Base-by-base conservation (phyloP, 768 basidiomycete genomes). In the Leucocoprinus sp. region DNA sequence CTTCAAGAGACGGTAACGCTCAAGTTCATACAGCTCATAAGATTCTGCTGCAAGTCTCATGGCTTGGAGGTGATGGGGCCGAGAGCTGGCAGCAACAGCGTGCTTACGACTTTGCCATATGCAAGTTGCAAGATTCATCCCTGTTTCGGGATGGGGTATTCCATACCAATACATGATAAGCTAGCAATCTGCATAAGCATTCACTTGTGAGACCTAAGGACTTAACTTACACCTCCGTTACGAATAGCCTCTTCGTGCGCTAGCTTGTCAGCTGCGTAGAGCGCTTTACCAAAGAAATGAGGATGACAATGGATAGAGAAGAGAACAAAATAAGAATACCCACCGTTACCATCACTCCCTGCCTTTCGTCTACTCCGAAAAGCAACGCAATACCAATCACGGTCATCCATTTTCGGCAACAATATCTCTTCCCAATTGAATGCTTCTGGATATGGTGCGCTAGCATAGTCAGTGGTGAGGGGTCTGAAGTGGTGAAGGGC, bases 111-210 rank as follows among this genome's bases (percentile, higher is more conserved):
- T 89, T 64, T 86, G 82, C 93, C 95, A 98, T 33, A 98, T 84
- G 66, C 93, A 97, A 14, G 93, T 96, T 6, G 93, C 92, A 43
- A 96, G 77, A 61, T 97, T 97, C 64, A 86, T 69, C 1, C 91
- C 82, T 0, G 86, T 85, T 28, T 69, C 60, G 39, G 73, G 72
- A 53, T 88, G 67, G 1, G 93, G 93, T 23, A 83, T 72, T 8
- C 93, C 93, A 54, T 92, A 93, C 93, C 95, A 97, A 61, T 97
- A 97, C 59, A 93, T 69, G 42, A 96, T 75, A 24, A 97, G 69
- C 78, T 89, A 38, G 22, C 31, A 12, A 17, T 35, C 45, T 49
- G 15, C 23, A 33, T 58, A 41, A 53, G 51, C 34, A 27, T 46
- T n/a, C 42, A 8, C 18, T 26, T 37, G 42, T 22, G 11, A n/a